Conservation (phyloP, 768 basidiomycete species). For the Coprinellus aureogranulatus region DNA sequence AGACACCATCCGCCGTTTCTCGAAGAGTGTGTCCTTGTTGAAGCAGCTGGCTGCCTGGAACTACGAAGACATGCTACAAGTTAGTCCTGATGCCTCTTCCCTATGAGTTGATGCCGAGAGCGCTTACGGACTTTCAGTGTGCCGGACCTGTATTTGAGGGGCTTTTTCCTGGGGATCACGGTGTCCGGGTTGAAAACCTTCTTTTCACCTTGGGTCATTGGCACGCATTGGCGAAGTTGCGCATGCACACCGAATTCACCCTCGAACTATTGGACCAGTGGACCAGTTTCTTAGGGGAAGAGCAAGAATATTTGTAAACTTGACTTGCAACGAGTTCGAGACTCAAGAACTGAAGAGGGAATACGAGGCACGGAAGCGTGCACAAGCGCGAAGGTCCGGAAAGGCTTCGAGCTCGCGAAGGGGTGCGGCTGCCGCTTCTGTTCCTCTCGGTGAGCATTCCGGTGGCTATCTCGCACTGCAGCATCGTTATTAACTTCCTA, state of each 20-base stretch:
- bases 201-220: conserved; percentile 19
- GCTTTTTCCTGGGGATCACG: conserved; percentile 24
- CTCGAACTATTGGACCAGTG: conserved; percentile 20
- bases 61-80: no score
- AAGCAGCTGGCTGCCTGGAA: no score
- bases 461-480: neutral
- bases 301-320: conserved; percentile 29
- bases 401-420: neutral
- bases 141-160: conserved; percentile 36
- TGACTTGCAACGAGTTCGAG: conserved; percentile 21
- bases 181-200: conserved; percentile 17
- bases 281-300: conserved; percentile 25
- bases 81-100: no score
- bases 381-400: neutral
- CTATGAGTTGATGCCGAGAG: neutral
- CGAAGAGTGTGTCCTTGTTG: no score
- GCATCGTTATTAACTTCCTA: no score
- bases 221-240: conserved; percentile 23
- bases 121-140: no score
- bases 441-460: no score
- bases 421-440: neutral
- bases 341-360: conserved; percentile 40
- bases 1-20: no score
- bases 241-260: conserved; percentile 26
- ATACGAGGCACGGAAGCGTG: conserved; percentile 24